A percentile compares a stretch with the other conserved stretches of the same genome.
Evolutionary conservation across 2,329 filamentous ascomycete genomes (phyloP).

Genomic region (Xylaria sp.): DNA sequence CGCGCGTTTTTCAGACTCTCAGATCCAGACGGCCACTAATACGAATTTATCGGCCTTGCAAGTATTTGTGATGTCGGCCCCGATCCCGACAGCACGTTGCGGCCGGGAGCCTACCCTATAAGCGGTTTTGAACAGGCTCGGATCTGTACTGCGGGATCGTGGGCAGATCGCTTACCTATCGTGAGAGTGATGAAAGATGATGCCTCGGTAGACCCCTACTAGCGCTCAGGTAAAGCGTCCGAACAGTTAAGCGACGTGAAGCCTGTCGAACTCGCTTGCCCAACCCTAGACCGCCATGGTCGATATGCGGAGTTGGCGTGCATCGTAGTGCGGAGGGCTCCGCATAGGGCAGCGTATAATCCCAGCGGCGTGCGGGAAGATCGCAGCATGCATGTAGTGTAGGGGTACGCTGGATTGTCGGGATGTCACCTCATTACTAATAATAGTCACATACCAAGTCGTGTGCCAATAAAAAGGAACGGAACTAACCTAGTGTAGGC

Average conservation of each 20-base stretch:
- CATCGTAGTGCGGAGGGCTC: constrained; percentile 3
- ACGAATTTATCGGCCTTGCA: constrained; percentile 12
- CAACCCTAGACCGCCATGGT: constrained; percentile 12
- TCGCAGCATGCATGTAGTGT: constrained; percentile 13
- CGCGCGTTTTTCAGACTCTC: constrained; percentile 5
- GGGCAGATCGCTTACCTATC: constrained; percentile 4
- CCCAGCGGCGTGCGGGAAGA: constrained; percentile 18
- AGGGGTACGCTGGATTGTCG: constrained; percentile 4
- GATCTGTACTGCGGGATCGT: constrained; percentile 9
- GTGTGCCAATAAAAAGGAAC: constrained; percentile 21
- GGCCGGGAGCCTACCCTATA: constrained; percentile 3
- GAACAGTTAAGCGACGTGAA: neutral
- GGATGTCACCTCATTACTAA: constrained; percentile 29
- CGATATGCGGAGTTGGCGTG: neutral
- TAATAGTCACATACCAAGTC: constrained; percentile 17
- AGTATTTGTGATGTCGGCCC: constrained; percentile 32
- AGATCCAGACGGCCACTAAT: constrained; percentile 15
- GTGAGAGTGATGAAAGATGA: constrained; percentile 1
- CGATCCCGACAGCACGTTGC: constrained; percentile 11
- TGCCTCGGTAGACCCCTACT: constrained; percentile 1
- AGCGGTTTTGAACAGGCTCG: constrained; percentile 4
- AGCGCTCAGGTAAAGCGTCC: neutral
- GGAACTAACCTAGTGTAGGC: neutral
- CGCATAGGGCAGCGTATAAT: constrained; percentile 18
- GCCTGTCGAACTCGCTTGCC: constrained; percentile 5